A percentile compares a stretch with the other conserved stretches of the same genome.
phyloP scores from a whole-genome alignment of 805 yeast genomes.

The Barnettozyma sucrosica region DNA sequence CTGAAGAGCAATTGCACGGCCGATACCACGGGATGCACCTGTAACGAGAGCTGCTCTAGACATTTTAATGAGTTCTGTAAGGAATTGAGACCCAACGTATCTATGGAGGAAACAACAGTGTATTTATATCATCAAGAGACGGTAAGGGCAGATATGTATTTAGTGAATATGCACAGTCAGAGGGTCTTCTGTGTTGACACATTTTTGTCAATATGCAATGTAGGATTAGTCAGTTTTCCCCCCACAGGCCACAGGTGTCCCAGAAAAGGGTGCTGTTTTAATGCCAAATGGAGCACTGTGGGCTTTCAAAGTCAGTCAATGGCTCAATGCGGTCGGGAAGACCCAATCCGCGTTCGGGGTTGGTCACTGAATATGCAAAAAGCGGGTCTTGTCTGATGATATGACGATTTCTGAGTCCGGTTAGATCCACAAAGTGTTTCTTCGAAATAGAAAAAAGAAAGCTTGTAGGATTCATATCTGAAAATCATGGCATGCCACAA shows the following conservation, averaged over 20 bases:
- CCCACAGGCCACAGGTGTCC: too few species aligned
- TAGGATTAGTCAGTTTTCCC: not conserved
- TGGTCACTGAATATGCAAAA: not conserved
- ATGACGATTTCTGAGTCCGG: too few species aligned
- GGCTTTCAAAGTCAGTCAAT: not conserved
- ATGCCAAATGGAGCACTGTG: not conserved
- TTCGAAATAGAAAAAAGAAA: too few species aligned
- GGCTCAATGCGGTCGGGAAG: not conserved
- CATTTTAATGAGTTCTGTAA: not conserved
- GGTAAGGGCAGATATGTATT: not conserved
- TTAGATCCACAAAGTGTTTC: too few species aligned
- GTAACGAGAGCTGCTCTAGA: conserved; percentile 60
- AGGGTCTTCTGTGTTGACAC: not conserved
- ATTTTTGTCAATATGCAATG: not conserved
- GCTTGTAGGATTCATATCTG: too few species aligned
- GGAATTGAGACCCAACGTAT: not conserved
- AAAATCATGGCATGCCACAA: too few species aligned
- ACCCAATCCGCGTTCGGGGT: not conserved
- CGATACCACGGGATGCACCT: conserved; percentile 89
- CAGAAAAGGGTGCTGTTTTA: not conserved
- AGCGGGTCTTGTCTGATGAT: not conserved
- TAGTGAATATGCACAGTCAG: not conserved
- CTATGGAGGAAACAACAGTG: not conserved
- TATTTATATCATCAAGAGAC: not conserved
- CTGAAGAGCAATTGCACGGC: conserved; percentile 75